phyloP scores from a whole-genome alignment of 148 eudicot genomes.

The Vaccinium vitisidaea region DNA sequence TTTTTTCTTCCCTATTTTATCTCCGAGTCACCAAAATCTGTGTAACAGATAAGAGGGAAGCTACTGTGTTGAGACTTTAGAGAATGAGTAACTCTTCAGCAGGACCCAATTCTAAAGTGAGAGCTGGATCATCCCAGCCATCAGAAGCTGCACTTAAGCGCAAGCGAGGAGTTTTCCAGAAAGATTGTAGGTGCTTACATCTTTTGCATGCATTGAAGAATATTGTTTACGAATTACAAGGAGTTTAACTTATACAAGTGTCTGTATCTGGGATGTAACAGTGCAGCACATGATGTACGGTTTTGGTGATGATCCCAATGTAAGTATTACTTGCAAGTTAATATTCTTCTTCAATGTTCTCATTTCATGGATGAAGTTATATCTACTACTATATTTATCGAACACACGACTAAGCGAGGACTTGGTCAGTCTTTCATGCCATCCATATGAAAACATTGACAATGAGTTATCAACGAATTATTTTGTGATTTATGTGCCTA shows the following conservation, averaged over 20 bases:
- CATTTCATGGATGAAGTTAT: not conserved
- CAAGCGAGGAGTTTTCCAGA: conserved; percentile 86
- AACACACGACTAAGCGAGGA: not conserved
- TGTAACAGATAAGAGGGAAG: not conserved
- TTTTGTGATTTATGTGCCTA: not conserved
- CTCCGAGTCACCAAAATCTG: not conserved
- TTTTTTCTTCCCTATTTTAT: not conserved
- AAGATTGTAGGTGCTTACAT: conserved; percentile 70
- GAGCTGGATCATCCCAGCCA: conserved; percentile 51
- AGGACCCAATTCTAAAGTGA: conserved; percentile 59
- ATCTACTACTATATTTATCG: not conserved
- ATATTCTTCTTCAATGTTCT: not conserved
- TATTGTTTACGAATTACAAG: not conserved
- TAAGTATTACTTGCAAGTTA: conserved; percentile 12
- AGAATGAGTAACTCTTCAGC: conserved; percentile 41
- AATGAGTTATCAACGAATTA: not conserved
- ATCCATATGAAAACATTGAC: not conserved
- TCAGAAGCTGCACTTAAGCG: conserved; percentile 73
- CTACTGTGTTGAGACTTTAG: not conserved
- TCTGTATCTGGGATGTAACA: conserved; percentile 26
- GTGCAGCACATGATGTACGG: conserved; percentile 99
- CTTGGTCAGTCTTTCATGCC: not conserved
- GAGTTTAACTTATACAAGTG: not conserved
- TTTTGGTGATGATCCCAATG: conserved; percentile 88
- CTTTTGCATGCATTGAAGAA: not conserved